phyloP scores from a whole-genome alignment of 371 early-diverging fungal species.

The Haplosporangium sp. region DNA sequence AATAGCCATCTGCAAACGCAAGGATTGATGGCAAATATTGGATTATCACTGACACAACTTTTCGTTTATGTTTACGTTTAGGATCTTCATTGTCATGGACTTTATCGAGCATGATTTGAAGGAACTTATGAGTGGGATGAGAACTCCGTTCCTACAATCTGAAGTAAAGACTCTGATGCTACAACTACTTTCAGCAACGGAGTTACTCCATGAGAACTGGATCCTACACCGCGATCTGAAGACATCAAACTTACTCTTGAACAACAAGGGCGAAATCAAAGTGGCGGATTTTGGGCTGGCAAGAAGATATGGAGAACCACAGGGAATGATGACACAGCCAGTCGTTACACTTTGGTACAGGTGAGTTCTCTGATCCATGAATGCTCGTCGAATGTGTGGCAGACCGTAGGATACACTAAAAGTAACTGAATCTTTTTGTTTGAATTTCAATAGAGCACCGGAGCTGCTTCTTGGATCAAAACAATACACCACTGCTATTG shows the following conservation, averaged over 20 bases:
- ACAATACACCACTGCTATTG: conserved; percentile 94
- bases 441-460: conserved; percentile 79
- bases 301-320: conserved; percentile 79
- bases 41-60: neutral
- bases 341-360: conserved; percentile 96
- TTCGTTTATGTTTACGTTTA: conserved; percentile 26
- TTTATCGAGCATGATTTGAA: conserved; percentile 96
- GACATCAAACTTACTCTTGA: conserved; percentile 94
- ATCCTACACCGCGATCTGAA: conserved; percentile 98
- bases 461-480: conserved; percentile 96
- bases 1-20: no score
- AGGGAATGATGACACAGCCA: conserved; percentile 81
- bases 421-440: neutral
- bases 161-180: conserved; percentile 94
- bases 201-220: conserved; percentile 94
- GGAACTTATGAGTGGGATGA: conserved; percentile 89
- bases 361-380: conserved; percentile 33
- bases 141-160: conserved; percentile 80
- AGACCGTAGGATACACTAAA: neutral
- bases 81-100: conserved; percentile 98
- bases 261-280: conserved; percentile 84
- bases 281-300: conserved; percentile 92
- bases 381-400: neutral
- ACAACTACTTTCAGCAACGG: conserved; percentile 88
- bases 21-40: neutral